A percentile compares a stretch with the other conserved stretches of the same genome.
Evolutionary conservation across 2,329 filamentous ascomycete genomes (phyloP).

Genomic region (Trichophyton mentagrophytes): DNA sequence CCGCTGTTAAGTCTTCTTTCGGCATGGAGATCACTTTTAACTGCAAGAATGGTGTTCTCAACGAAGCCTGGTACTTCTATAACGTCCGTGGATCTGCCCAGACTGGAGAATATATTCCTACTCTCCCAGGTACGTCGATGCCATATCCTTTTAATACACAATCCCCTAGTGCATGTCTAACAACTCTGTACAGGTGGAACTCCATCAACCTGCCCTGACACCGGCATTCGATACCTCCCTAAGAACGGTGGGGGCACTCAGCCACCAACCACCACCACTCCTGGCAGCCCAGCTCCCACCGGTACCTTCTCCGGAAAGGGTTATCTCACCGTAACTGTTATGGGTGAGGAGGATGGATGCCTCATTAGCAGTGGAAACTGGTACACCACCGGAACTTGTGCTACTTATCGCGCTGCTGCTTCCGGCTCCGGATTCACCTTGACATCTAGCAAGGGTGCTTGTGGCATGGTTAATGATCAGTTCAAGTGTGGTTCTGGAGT

Average conservation of each 20-base stretch:
- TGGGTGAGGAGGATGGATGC: slow-evolving; percentile 42
- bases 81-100: slow-evolving; percentile 45
- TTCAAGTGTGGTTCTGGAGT: slow-evolving; percentile 38
- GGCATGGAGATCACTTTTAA: slow-evolving; percentile 39
- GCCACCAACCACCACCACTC: slow-evolving; percentile 6
- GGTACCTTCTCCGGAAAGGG: slow-evolving; percentile 42
- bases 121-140: slow-evolving; percentile 32
- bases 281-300: slow-evolving; percentile 3
- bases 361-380: slow-evolving; percentile 50
- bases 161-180: background rate
- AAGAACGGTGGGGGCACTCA: slow-evolving; percentile 31
- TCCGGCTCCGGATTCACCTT: slow-evolving; percentile 38
- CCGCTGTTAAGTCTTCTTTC: slow-evolving; percentile 37
- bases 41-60: slow-evolving; percentile 37
- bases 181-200: slow-evolving; percentile 31
- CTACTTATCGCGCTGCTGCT: slow-evolving; percentile 45
- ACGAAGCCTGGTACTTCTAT: slow-evolving; percentile 45
- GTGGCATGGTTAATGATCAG: slow-evolving; percentile 38
- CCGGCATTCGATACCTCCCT: slow-evolving; percentile 52
- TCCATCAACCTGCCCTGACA: slow-evolving; percentile 48
- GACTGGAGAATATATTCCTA: slow-evolving; percentile 47
- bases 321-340: slow-evolving; percentile 39
- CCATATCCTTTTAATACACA: background rate
- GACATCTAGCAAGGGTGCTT: slow-evolving; percentile 42
- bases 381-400: slow-evolving; percentile 52